Percentiles rank a stretch among this genome's conserved stretches.
Conservation (phyloP, 1,139 yeast genomes). For the Kurtzmaniella quercitrusa region DNA sequence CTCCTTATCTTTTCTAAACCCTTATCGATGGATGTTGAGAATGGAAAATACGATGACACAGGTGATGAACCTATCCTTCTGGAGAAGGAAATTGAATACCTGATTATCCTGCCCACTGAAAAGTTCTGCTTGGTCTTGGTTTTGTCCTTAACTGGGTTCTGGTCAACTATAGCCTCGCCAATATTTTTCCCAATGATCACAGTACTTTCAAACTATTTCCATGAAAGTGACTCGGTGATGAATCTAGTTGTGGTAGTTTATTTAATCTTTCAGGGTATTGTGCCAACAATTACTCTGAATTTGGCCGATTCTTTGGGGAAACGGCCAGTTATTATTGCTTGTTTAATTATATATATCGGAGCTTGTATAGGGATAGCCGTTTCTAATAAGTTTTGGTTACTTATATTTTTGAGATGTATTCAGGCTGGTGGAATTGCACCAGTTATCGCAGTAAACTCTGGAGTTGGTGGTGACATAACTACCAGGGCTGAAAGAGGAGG, state of each 20-base stretch:
- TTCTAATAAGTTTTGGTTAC: conserved; percentile 20
- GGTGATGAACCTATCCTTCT: neutral
- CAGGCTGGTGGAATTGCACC: conserved; percentile 43
- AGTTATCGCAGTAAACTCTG: conserved; percentile 33
- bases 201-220: conserved; percentile 45
- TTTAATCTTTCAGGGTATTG: conserved; percentile 63
- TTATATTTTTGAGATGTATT: conserved; percentile 27
- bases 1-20: neutral
- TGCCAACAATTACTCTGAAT: conserved; percentile 62
- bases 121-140: conserved; percentile 17
- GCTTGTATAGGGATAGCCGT: conserved; percentile 24
- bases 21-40: neutral
- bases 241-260: conserved; percentile 71
- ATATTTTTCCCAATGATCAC: conserved; percentile 72
- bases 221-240: conserved; percentile 49
- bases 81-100: conserved; percentile 5
- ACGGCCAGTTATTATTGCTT: conserved; percentile 55
- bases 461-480: conserved; percentile 38
- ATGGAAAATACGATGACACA: neutral
- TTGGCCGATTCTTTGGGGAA: conserved; percentile 68
- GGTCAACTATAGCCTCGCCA: conserved; percentile 66
- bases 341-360: conserved; percentile 27
- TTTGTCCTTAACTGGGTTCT: conserved; percentile 35
- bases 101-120: conserved; percentile 14
- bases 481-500: conserved; percentile 33